Percentiles rank a stretch among this genome's conserved stretches.
These are phyloP conservation scores for Paralagenidium karlingii DNA, from an alignment of 352 stramenopile species.

Conservation along the genomic window DNA sequence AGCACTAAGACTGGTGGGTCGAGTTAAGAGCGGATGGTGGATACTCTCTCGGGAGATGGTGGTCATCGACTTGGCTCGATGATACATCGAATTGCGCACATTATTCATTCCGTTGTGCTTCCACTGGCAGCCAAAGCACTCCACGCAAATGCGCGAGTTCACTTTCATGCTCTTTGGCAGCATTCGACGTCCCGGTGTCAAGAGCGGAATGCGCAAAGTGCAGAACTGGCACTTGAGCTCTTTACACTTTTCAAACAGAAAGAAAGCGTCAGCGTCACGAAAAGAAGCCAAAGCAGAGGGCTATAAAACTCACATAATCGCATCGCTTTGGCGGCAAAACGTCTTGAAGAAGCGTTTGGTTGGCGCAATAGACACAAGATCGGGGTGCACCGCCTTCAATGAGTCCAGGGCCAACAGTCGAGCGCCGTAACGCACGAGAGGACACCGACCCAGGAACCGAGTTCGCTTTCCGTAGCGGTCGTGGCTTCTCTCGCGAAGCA, in stretches of 20 bases:
- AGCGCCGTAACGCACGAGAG: too few species aligned
- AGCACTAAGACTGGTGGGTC: too few species aligned
- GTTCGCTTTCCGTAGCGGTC: too few species aligned
- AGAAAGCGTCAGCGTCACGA: constrained; percentile 1
- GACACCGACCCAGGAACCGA: too few species aligned
- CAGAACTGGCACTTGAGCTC: constrained; percentile 48
- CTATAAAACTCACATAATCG: constrained; percentile 24
- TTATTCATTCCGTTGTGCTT: constrained; percentile 14
- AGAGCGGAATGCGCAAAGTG: constrained; percentile 38
- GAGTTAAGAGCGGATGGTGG: too few species aligned
- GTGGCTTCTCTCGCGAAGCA: too few species aligned
- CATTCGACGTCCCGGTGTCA: constrained; percentile 19
- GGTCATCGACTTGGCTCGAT: neutral
- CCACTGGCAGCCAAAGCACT: constrained; percentile 31
- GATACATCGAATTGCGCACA: neutral
- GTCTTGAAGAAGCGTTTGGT: constrained; percentile 29
- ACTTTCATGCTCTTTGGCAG: constrained; percentile 34
- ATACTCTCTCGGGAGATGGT: neutral
- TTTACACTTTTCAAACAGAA: constrained; percentile 13
- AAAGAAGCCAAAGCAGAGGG: neutral
- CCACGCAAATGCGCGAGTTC: constrained; percentile 38
- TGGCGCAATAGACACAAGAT: constrained; percentile 21
- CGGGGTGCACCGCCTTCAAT: neutral
- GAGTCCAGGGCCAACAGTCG: too few species aligned
- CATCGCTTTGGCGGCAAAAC: constrained; percentile 38